phyloP scores from a whole-genome alignment of 164 flowering plant species.

The Tinospora cordifolia region DNA sequence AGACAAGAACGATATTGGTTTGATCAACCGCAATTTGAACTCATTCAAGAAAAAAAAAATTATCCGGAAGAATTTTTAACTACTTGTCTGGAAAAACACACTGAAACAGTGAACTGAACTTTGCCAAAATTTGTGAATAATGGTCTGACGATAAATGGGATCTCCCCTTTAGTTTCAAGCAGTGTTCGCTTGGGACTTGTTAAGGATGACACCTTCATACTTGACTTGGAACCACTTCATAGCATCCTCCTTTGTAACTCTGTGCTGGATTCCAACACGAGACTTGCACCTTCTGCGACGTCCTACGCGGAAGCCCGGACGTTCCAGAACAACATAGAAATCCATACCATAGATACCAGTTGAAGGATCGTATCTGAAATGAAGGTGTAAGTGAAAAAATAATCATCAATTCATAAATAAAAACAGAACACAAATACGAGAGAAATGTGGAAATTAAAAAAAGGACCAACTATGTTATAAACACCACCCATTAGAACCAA shows the following conservation, averaged over 20 bases:
- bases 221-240: conserved; percentile 92
- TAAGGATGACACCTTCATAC: conserved; percentile 79
- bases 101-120: background rate
- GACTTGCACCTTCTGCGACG: conserved; percentile 80
- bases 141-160: background rate
- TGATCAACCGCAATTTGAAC: background rate
- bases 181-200: conserved; percentile 46
- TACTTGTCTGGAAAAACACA: background rate
- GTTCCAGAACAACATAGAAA: conserved; percentile 72
- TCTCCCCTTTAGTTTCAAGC: background rate
- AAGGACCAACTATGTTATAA: too few relatives aligned
- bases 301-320: conserved; percentile 73
- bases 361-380: conserved; percentile 72
- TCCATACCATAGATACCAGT: conserved; percentile 90
- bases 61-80: background rate
- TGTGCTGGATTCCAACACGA: conserved; percentile 75
- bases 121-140: background rate
- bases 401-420: background rate
- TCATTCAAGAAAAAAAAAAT: background rate
- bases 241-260: conserved; percentile 76
- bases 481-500: too few relatives aligned
- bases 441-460: too few relatives aligned
- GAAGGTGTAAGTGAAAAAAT: background rate
- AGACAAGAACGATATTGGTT: background rate
- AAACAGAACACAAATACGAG: too few relatives aligned